Evolutionary conservation across 495 filamentous ascomycete species (phyloP).

Genomic region (Podospora comata): DNA sequence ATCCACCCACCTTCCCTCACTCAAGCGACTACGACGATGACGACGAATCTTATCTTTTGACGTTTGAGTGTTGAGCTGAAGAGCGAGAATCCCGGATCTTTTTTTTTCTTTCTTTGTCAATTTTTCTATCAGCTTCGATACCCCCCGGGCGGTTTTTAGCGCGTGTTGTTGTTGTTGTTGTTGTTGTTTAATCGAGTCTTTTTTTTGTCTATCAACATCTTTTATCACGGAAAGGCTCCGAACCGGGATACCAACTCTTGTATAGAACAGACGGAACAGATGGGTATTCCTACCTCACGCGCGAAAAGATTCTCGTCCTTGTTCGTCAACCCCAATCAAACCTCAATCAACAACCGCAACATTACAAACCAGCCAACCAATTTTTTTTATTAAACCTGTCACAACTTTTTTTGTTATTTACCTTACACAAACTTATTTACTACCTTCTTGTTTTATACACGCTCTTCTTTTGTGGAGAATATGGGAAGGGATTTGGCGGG

Average conservation of each 20-base stretch:
- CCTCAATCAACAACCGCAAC: too few relatives aligned
- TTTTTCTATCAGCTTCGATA: conserved; percentile 47
- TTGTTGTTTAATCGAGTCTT: not conserved
- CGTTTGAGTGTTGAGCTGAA: conserved; percentile 7
- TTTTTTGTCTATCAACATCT: conserved; percentile 14
- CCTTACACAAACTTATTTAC: too few relatives aligned
- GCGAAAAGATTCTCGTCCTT: not conserved
- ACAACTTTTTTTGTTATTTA: too few relatives aligned
- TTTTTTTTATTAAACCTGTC: too few relatives aligned
- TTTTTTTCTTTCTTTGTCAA: conserved; percentile 23
- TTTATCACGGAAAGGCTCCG: not conserved
- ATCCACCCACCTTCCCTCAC: not conserved
- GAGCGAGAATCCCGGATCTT: conserved; percentile 8
- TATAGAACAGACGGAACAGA: not conserved
- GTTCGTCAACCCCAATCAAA: too few relatives aligned
- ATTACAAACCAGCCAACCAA: too few relatives aligned
- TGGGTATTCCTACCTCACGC: too few relatives aligned
- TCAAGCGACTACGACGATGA: conserved; percentile 6
- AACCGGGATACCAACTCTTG: not conserved
- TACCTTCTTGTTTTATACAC: too few relatives aligned
- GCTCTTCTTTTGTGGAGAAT: too few relatives aligned
- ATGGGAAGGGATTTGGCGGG: too few relatives aligned
- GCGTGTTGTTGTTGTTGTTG: not conserved
- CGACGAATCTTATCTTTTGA: not conserved
- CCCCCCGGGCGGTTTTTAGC: conserved; percentile 34